phyloP scores from a whole-genome alignment of 1,284 basidiomycete genomes.

The Irpex sp. region DNA sequence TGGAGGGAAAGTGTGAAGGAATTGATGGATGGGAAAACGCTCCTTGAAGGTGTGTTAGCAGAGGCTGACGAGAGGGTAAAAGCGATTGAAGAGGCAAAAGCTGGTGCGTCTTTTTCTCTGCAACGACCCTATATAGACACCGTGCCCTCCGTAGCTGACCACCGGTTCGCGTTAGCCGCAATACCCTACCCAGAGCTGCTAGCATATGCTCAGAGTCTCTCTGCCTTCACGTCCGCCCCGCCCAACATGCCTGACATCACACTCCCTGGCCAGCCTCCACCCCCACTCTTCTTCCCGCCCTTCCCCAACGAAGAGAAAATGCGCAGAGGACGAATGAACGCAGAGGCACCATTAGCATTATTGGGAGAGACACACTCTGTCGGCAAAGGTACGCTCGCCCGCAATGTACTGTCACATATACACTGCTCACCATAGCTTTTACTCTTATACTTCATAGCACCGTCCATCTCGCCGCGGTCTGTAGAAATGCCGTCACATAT shows the following conservation, averaged over 20 bases:
- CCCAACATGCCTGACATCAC: slow-evolving; percentile 75
- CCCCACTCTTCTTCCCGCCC: slow-evolving; percentile 77
- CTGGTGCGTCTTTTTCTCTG: slow-evolving; percentile 43
- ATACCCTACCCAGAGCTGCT: slow-evolving; percentile 78
- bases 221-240: slow-evolving; percentile 79
- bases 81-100: slow-evolving; percentile 66
- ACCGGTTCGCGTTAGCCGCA: slow-evolving; percentile 40
- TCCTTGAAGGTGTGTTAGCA: slow-evolving; percentile 62
- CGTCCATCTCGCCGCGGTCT: slow-evolving; percentile 54
- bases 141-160: neutral
- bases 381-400: slow-evolving; percentile 54
- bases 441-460: slow-evolving; percentile 32
- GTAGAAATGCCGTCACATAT: slow-evolving; percentile 44
- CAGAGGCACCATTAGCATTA: slow-evolving; percentile 69
- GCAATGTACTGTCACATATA: neutral
- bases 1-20: slow-evolving; percentile 65
- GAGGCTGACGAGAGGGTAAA: slow-evolving; percentile 70
- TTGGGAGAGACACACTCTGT: slow-evolving; percentile 78
- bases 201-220: slow-evolving; percentile 76
- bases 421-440: neutral
- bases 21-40: slow-evolving; percentile 60
- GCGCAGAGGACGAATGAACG: slow-evolving; percentile 73
- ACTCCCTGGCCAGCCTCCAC: slow-evolving; percentile 64
- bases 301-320: slow-evolving; percentile 87
- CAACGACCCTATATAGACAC: neutral